Evolutionary conservation across 2,329 filamentous ascomycete genomes (phyloP), one percentile per base, ranked within the genome.

Genomic region (Decorospora gaudefroyi): DNA sequence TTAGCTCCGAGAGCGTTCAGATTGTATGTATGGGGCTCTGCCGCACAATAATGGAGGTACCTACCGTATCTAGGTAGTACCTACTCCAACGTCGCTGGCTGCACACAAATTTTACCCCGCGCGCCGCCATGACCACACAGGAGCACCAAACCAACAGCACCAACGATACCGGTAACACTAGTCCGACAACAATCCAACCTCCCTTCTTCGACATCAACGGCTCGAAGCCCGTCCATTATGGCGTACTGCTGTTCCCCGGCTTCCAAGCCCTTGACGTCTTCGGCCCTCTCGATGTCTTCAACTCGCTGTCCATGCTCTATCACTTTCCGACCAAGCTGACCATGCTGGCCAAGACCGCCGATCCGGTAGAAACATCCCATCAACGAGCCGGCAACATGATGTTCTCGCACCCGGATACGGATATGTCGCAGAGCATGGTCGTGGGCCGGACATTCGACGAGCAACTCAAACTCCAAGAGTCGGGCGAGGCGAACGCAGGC

Each of bases 211-310:
- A 59, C 3, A 42, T 40, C 28, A 27, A 49, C n/a, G 35, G 43
- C 15, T 30, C 49, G 7, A 52, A 32, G 15, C 40, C 58, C 2
- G 28, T 59, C 2, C 55, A 61, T 23, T 63, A 59, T 52, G 51
- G 56, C 18, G 47, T 62, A 4, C 28, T 62, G 1, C 45, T 61
- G 12, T 63, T 61, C 30, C 50, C 49, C 4, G 52, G 49, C n/a
- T 58, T 61, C 19, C 55, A 62, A 32, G 59, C 60, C 28, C 67
- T 64, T 39, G 62, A 71, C 37, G 59, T 68, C 21, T 68, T 64
- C 22, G 76, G 75, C 1, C 76, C 76, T 2, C 59, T 79, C 2
- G 73, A 78, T 40, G 69, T 73, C 49, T 65, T 79, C 29, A 61
- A 64, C 38, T 57, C 59, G 7, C 54, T 71, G 22, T 50, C 64